Percentiles rank a stretch among this genome's conserved stretches.
Evolutionary conservation across 2,329 filamentous ascomycete genomes (phyloP).

Genomic region (Colletotrichum musae): DNA sequence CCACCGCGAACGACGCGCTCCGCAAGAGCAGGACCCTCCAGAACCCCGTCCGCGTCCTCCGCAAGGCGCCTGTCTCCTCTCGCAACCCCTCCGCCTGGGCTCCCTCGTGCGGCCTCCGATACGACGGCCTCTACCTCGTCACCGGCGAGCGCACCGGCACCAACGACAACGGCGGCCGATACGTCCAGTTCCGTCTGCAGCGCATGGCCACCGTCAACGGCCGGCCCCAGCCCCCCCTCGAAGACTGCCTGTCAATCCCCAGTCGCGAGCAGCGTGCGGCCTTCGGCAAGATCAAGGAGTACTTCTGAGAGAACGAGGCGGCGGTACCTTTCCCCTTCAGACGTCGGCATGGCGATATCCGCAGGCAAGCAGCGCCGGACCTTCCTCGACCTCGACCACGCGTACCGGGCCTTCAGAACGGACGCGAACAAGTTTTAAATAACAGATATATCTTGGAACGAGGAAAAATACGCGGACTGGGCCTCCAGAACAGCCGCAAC

Average conservation of each 20-base stretch:
- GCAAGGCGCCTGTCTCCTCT: constrained; percentile 38
- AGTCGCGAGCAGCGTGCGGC: constrained; percentile 35
- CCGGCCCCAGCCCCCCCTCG: constrained; percentile 28
- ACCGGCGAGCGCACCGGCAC: background rate
- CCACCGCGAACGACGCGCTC: constrained; percentile 43
- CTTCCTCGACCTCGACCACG: too few species aligned
- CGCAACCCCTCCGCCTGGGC: constrained; percentile 29
- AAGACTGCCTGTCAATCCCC: background rate
- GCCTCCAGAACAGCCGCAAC: too few species aligned
- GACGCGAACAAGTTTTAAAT: too few species aligned
- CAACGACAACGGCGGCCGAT: constrained; percentile 44
- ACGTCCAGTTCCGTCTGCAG: constrained; percentile 32
- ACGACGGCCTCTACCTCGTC: constrained; percentile 54
- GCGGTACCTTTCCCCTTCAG: background rate
- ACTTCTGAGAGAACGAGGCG: constrained; percentile 32
- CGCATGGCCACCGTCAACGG: background rate
- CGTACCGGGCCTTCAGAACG: too few species aligned
- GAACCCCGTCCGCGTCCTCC: constrained; percentile 49
- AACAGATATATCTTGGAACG: too few species aligned
- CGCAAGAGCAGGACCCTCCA: constrained; percentile 35
- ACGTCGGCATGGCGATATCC: background rate
- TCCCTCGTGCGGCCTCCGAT: constrained; percentile 50
- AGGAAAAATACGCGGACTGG: too few species aligned
- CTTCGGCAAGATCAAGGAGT: constrained; percentile 38
- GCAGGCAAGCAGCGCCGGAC: background rate